Base-by-base conservation (phyloP, 208 protist genomes). In the Wallacemonas sp. region DNA sequence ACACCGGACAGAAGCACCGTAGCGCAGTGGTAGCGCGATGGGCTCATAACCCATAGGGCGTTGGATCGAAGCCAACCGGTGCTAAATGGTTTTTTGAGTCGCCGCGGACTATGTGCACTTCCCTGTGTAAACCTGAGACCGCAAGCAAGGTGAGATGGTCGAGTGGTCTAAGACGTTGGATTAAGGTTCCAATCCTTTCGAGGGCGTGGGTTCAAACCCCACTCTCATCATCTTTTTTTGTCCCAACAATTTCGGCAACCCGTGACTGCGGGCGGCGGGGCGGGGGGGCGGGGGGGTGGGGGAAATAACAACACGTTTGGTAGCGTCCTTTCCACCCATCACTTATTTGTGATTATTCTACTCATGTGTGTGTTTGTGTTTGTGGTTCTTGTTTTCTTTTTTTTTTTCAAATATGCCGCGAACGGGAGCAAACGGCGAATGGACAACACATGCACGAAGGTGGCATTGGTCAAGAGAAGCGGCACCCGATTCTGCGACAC, bases 21-120 rank as follows among this genome's bases (percentile, higher is more conserved):
- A 88, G 90, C 90, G 88, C 90, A 96, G 90, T 92, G 88, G 90
- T 83, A 96, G 90, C 88, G 90, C 88, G 90, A 94, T 94, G 86
- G 90, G 88, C 90, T 96, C 87, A 94, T 96, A 96, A 96, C 88
- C 88, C 86, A 94, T 94, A 96, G 90, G 90, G 86, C 90, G 88
- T 90, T 93, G 90, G 90, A 94, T 96, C 90, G 86, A 96, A 94
- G 91, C 90, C 90, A 93, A 91, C 83, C 90, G 90, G 80, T 95
- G 89, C 89, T 95, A 92, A 62, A 19, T 63, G 87, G 90, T 94
- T 88, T 70, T 60, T 30, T 58, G 17, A n/a, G 8, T 58, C 27
- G 21, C 4, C 36, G 46, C 4, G 24, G 31, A 15, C 2, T 5
- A 42, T 12, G 12, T n/a, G 55, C 9, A 14, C 4, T 8, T 14